Conservation (phyloP, 148 eudicot species). For the Rhododendron kiyosumense region DNA sequence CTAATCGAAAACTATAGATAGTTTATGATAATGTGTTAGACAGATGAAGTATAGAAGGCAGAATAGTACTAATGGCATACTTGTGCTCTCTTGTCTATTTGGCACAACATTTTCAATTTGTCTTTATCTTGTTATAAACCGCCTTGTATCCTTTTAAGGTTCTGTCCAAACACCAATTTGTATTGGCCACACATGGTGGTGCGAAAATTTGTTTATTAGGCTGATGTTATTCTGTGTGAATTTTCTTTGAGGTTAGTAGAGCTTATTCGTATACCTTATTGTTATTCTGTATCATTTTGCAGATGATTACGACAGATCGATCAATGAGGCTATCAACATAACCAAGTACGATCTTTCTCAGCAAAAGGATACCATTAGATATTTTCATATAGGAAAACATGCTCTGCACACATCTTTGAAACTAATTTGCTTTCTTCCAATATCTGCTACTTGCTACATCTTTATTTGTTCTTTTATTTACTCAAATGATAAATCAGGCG, state of each 20-base stretch:
- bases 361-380: background rate
- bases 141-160: constrained; percentile 3
- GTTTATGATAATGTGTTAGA: background rate
- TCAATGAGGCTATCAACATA: constrained; percentile 69
- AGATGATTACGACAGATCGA: constrained; percentile 31
- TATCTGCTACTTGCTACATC: background rate
- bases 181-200: background rate
- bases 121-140: background rate
- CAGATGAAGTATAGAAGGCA: background rate
- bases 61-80: background rate
- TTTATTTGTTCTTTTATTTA: background rate
- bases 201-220: background rate
- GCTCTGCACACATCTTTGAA: background rate
- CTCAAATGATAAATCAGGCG: constrained; percentile 35
- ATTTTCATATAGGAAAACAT: background rate
- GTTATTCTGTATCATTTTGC: constrained; percentile 1
- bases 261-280: background rate
- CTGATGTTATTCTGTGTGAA: background rate
- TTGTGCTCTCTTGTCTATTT: background rate
- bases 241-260: background rate
- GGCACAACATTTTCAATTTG: background rate
- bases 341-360: constrained; percentile 59
- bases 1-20: background rate
- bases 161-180: background rate
- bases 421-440: background rate